Base-by-base conservation (phyloP, 768 basidiomycete species). In the Dioszegia aurantiaca region DNA sequence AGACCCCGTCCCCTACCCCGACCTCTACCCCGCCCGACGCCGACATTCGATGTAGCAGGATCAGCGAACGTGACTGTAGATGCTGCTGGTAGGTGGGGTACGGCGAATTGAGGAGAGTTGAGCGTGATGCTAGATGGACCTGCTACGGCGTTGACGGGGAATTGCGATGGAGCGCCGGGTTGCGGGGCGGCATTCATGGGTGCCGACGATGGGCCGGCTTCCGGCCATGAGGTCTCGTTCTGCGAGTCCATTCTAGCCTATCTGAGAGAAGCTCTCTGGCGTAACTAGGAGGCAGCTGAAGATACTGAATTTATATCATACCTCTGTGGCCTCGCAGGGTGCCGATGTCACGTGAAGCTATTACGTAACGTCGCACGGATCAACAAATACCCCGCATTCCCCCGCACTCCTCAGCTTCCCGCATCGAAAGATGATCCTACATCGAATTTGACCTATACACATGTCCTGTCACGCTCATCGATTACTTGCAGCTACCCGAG, bases 1-100 rank as follows among this genome's bases (percentile, higher is more conserved):
- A 55, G 40, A n/a, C 65, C 65, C 4, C 61, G 44, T 3, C 64
- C 56, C 12, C 62, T 16, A 1, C 61, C 64, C 42, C 68, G 41
- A 0, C 68, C 68, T 24, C 68, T 47, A 21, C 67, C 47, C 12
- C 56, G 60, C 59, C 36, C 64, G 59, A 55, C 26, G 55, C 61
- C 8, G 36, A 48, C 23, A 56, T 39, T 17, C 55, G 61, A 27
- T 55, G 51, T 3, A 21, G 1, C 17, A 8, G 27, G 45, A 52
- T 33, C 33, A 4, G 33, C 17, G 19, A 4, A 23, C 19, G 4
- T 19, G 10, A 30, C 19, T 24, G 30, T 26, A 21, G 46, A 26
- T 19, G 33, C 26, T 3, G 40, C n/a, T 4, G 48, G 40, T 3
- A 51, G 39, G 4, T 36, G 24, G 24, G 48, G 42, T 24, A 42